Conservation (phyloP, 306 rosid genomes). For the Phaseolus lunatus region DNA sequence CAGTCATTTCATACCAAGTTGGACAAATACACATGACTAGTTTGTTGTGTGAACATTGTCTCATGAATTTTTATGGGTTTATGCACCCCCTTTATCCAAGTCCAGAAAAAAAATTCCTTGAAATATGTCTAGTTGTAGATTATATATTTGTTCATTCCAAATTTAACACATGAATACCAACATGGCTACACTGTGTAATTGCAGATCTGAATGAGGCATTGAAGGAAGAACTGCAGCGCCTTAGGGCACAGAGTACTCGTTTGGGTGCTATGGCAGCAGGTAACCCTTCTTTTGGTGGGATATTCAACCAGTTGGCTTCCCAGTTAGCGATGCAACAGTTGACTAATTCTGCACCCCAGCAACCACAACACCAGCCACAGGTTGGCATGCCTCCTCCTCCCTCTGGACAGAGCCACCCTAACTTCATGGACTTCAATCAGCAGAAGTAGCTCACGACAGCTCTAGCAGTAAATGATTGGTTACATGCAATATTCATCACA, state of each 20-base stretch:
- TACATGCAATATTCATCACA: slow-evolving; percentile 50
- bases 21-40: background rate
- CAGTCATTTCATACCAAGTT: background rate
- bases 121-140: slow-evolving; percentile 6
- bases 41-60: background rate
- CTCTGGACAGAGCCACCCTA: slow-evolving; percentile 52
- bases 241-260: slow-evolving; percentile 67
- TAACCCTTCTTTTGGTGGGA: slow-evolving; percentile 62
- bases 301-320: slow-evolving; percentile 67
- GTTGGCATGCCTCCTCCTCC: slow-evolving; percentile 58
- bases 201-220: slow-evolving; percentile 83
- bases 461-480: slow-evolving; percentile 41
- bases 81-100: background rate
- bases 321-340: slow-evolving; percentile 65
- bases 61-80: slow-evolving; percentile 6
- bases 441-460: slow-evolving; percentile 46
- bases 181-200: background rate
- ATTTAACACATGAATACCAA: slow-evolving; percentile 4
- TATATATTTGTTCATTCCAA: background rate
- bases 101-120: background rate
- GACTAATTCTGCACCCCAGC: slow-evolving; percentile 57
- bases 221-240: slow-evolving; percentile 88
- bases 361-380: slow-evolving; percentile 65
- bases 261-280: slow-evolving; percentile 57
- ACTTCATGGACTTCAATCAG: slow-evolving; percentile 67